Conservation (phyloP, 1,284 basidiomycete species). For the Inonotus obliquus region DNA sequence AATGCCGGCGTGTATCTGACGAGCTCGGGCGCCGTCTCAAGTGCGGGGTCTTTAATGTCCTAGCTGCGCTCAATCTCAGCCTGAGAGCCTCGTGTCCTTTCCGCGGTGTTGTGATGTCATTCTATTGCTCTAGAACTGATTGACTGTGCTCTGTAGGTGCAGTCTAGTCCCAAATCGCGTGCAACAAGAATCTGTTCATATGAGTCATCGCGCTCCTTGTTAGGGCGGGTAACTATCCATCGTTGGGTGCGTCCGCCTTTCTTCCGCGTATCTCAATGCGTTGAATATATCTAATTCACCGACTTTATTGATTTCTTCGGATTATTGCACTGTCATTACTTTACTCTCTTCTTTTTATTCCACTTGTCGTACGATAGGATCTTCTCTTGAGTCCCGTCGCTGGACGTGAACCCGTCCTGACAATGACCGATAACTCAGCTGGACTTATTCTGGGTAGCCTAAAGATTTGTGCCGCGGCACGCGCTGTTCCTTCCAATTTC, state of each 20-base stretch:
- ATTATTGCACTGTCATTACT: background rate
- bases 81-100: background rate
- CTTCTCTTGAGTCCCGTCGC: background rate
- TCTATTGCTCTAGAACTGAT: background rate
- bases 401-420: conserved; percentile 13
- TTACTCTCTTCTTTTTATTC: background rate
- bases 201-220: conserved; percentile 20
- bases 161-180: background rate
- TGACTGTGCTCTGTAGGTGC: background rate
- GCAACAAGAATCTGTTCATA: conserved; percentile 12
- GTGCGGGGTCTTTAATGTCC: background rate
- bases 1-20: background rate
- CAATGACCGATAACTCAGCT: conserved; percentile 13
- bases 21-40: background rate
- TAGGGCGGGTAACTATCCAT: conserved; percentile 17
- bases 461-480: background rate
- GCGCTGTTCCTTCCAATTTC: no score
- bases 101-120: background rate
- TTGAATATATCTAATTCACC: background rate
- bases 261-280: background rate
- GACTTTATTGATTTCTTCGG: background rate
- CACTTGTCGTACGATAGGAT: background rate
- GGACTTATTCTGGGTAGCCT: conserved; percentile 8
- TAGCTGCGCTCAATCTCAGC: background rate
- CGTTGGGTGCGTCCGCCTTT: background rate